Base-by-base conservation (phyloP, 2,329 filamentous ascomycete genomes). In the Colletotrichum neosansevieriae region DNA sequence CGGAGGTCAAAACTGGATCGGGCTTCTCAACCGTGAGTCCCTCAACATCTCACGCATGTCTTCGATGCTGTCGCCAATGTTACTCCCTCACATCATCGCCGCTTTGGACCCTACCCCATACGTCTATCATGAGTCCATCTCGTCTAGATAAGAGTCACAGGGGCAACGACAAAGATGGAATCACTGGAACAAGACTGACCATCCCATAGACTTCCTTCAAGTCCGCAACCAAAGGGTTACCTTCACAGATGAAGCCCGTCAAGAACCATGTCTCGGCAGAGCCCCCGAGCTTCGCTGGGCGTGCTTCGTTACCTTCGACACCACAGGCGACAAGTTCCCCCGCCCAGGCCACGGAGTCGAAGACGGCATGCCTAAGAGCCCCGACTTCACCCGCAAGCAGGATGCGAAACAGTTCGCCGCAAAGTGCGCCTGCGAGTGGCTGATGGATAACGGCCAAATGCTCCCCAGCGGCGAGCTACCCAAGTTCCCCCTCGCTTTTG, bases 341-440 rank as follows among this genome's bases (percentile, higher is more conserved):
- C 63, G 19, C 36, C 63, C 50, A 4, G 67, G 58, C n/a, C 21
- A 60, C 56, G 82, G 82, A 24, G 72, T 76, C 12, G 68, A 73
- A 0, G 53, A 70, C 6, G 75, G 75, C 6, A 63, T 73, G 4
- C 24, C 53, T 0, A 11, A 11, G 34, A 51, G 56, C 34, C 66
- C 66, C 7, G 54, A 65, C 47, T 69, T 69, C 54, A 51, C n/a
- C 40, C 49, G 62, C 17, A 69, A 69, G 54, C 54, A 81, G 77
- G 74, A 83, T 40, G 85, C 87, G 24, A 88, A 85, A 74, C 79
- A 83, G 69, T 86, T 83, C 70, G 86, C 86, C 0, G 85, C 86
- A 21, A 82, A 81, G 71, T 80, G 79, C 12, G 85, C 85, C 24
- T 71, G 83, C 21, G 74, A 79, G 7, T 85, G 80, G 77, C 76